phyloP scores from a whole-genome alignment of 345 rosid genomes.

The Eucalyptus caleyi region DNA sequence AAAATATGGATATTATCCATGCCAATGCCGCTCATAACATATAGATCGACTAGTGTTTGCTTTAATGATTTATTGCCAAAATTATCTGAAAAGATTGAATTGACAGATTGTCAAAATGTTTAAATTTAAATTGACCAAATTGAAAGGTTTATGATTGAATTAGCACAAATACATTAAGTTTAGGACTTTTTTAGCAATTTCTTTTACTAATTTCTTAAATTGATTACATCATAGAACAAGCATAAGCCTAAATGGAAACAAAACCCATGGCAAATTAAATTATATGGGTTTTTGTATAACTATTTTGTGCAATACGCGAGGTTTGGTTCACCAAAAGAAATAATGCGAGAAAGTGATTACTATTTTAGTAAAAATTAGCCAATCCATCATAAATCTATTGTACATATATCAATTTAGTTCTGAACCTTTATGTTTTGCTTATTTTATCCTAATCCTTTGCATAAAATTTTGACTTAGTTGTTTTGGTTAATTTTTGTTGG shows the following conservation, averaged over 20 bases:
- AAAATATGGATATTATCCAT: too few relatives aligned
- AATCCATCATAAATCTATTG: background rate
- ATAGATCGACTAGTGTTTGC: fast-evolving
- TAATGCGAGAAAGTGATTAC: background rate
- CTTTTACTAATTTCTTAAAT: background rate
- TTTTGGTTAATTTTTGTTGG: background rate
- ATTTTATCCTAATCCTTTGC: background rate
- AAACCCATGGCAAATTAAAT: background rate
- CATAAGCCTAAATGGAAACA: background rate
- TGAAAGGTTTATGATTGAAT: background rate
- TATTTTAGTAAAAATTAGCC: background rate
- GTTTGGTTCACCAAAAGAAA: background rate
- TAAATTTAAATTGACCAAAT: too few relatives aligned
- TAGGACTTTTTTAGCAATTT: fast-evolving
- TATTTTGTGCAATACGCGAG: background rate
- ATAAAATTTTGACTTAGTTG: background rate
- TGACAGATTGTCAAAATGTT: background rate
- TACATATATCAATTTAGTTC: fast-evolving
- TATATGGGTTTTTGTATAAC: background rate
- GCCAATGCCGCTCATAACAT: fast-evolving
- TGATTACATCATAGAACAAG: background rate
- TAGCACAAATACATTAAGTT: too few relatives aligned
- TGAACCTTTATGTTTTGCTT: background rate
- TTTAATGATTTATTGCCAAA: background rate
- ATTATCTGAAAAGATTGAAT: fast-evolving